phyloP scores from a whole-genome alignment of 129 eudicot genomes.

The Centaurea solstitialis region DNA sequence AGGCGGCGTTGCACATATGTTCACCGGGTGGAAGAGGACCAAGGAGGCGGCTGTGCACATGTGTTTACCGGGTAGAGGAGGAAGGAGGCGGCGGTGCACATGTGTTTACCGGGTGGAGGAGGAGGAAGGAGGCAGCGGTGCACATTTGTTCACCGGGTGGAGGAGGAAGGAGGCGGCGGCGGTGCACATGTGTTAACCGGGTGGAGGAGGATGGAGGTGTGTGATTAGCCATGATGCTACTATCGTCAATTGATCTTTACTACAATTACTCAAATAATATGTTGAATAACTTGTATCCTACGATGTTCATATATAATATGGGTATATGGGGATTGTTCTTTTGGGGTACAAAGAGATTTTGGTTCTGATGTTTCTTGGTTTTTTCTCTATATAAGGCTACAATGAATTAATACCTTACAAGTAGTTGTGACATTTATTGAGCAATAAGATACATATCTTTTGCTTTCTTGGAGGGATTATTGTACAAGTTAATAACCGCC shows the following conservation, averaged over 20 bases:
- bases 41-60: too few relatives aligned
- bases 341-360: neutral
- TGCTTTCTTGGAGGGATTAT: neutral
- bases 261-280: neutral
- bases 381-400: neutral
- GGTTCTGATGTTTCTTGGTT: neutral
- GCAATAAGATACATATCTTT: neutral
- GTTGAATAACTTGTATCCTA: neutral
- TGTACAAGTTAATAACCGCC: neutral
- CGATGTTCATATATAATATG: neutral
- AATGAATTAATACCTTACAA: neutral
- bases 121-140: too few relatives aligned
- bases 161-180: too few relatives aligned
- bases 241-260: neutral
- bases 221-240: neutral
- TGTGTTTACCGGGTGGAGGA: too few relatives aligned
- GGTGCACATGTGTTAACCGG: too few relatives aligned
- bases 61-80: too few relatives aligned
- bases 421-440: conserved; percentile 2
- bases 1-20: too few relatives aligned
- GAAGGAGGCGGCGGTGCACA: too few relatives aligned
- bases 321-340: neutral
- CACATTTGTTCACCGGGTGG: too few relatives aligned
- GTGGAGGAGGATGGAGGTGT: too few relatives aligned
- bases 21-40: too few relatives aligned